Percentiles rank a stretch among this genome's conserved stretches.
Evolutionary conservation across 208 protist species (phyloP).

Genomic region (Trichomonas tenax): DNA sequence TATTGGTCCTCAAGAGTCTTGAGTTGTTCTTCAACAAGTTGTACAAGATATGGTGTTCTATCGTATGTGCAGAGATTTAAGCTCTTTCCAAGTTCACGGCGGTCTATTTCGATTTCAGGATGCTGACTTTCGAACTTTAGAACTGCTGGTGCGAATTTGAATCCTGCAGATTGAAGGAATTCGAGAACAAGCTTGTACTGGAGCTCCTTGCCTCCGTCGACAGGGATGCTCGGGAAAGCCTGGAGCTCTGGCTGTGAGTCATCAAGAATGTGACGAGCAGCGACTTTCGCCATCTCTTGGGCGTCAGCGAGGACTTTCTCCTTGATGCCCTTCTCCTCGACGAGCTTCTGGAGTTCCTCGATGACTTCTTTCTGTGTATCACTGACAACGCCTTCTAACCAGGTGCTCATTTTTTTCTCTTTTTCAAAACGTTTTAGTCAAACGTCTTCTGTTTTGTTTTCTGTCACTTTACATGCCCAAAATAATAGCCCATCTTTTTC

Average conservation of each 20-base stretch:
- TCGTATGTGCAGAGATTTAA: slow-evolving; percentile 17
- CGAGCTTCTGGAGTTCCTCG: neutral
- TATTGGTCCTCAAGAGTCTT: neutral
- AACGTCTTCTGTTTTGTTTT: too few species aligned
- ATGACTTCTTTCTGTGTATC: slow-evolving; percentile 12
- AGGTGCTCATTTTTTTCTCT: neutral
- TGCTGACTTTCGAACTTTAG: neutral
- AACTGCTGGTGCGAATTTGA: slow-evolving; percentile 19
- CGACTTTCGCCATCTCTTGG: slow-evolving; percentile 10
- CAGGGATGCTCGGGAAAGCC: neutral
- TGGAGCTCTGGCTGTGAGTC: slow-evolving; percentile 19
- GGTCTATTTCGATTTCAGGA: neutral
- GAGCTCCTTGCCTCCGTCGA: neutral
- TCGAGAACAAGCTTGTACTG: neutral
- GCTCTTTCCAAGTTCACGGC: neutral
- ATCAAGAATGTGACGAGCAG: neutral
- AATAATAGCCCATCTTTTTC: too few species aligned
- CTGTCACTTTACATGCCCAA: too few species aligned
- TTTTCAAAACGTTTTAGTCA: too few species aligned
- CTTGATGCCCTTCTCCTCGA: slow-evolving; percentile 11
- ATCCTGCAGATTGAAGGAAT: slow-evolving; percentile 19
- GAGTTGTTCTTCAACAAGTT: slow-evolving; percentile 13
- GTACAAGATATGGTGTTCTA: slow-evolving; percentile 7
- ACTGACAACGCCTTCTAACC: neutral
- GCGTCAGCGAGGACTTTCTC: slow-evolving; percentile 11